Percentiles rank a stretch among this genome's conserved stretches.
These are phyloP conservation scores for Globisporangium perplexum DNA, from an alignment of 352 stramenopile genomes.

Conservation along the genomic window DNA sequence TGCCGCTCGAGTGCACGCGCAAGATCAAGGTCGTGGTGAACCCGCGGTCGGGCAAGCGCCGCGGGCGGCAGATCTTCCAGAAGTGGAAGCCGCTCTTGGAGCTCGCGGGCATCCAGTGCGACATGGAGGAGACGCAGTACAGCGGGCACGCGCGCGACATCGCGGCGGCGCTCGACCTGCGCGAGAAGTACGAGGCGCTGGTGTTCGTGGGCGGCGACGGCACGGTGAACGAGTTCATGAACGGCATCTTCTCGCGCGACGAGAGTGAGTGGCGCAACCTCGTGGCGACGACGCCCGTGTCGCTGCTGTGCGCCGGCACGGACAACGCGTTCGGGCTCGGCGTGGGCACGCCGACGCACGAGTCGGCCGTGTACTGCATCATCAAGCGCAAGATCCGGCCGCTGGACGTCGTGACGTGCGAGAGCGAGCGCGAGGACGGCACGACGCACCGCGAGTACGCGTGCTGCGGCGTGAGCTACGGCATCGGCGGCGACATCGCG, in stretches of 20 bases:
- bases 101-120: slow-evolving; percentile 60
- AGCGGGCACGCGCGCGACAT: slow-evolving; percentile 70
- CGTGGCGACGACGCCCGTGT: slow-evolving; percentile 66
- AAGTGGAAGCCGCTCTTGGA: slow-evolving; percentile 54
- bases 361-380: slow-evolving; percentile 65
- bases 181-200: slow-evolving; percentile 63
- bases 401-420: slow-evolving; percentile 60
- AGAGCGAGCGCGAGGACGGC: slow-evolving; percentile 39
- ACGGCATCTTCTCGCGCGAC: slow-evolving; percentile 64
- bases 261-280: slow-evolving; percentile 68
- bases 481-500: slow-evolving; percentile 68
- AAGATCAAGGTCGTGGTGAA: slow-evolving; percentile 78
- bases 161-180: slow-evolving; percentile 44
- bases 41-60: slow-evolving; percentile 58
- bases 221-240: slow-evolving; percentile 85
- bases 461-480: slow-evolving; percentile 71
- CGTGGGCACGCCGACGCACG: slow-evolving; percentile 60
- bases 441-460: slow-evolving; percentile 55
- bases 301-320: slow-evolving; percentile 62
- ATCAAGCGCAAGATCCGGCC: slow-evolving; percentile 81
- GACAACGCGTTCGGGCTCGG: slow-evolving; percentile 77
- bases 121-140: slow-evolving; percentile 74
- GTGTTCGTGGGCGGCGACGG: slow-evolving; percentile 76
- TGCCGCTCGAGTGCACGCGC: slow-evolving; percentile 39
- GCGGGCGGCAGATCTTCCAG: slow-evolving; percentile 55